Conservation (phyloP, 2,329 filamentous ascomycete species). For the Colletotrichum chrysophilum region DNA sequence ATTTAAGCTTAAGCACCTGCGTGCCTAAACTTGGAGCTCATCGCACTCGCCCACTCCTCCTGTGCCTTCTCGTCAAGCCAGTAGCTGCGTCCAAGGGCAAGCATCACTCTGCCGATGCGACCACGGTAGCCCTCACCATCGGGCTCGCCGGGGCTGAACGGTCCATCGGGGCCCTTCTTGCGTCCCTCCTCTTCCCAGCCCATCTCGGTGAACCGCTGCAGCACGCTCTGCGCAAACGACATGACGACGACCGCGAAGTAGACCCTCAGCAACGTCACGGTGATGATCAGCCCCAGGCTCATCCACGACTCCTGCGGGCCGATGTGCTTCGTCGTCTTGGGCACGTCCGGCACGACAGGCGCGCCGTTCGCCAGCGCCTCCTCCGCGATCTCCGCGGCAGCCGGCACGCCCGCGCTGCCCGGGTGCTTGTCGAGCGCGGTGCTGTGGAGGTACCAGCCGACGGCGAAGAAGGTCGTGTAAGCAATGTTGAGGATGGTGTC, state of each 20-base stretch:
- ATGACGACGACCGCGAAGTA: slow-evolving; percentile 88
- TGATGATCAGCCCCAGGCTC: slow-evolving; percentile 77
- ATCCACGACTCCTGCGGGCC: slow-evolving; percentile 67
- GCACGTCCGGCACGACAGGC: slow-evolving; percentile 20
- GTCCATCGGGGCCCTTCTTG: slow-evolving; percentile 55
- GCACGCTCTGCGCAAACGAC: slow-evolving; percentile 78
- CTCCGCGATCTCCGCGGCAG: slow-evolving; percentile 12
- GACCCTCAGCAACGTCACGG: slow-evolving; percentile 75
- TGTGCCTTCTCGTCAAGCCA: slow-evolving; percentile 77
- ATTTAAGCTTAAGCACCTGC: not conserved
- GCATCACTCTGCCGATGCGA: slow-evolving; percentile 78
- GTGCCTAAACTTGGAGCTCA: slow-evolving; percentile 40
- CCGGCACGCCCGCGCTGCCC: slow-evolving; percentile 15
- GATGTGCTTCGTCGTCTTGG: slow-evolving; percentile 21
- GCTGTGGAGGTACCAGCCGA: slow-evolving; percentile 82
- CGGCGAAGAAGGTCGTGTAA: slow-evolving; percentile 82
- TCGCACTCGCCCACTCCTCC: slow-evolving; percentile 73
- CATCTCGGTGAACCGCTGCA: slow-evolving; percentile 50
- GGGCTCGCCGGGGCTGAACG: slow-evolving; percentile 71
- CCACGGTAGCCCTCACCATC: slow-evolving; percentile 83
- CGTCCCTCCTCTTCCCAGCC: slow-evolving; percentile 19
- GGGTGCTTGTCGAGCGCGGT: slow-evolving; percentile 38
- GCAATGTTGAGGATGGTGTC: slow-evolving; percentile 82
- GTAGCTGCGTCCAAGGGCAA: slow-evolving; percentile 75
- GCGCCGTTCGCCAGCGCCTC: slow-evolving; percentile 18